Base-by-base conservation (phyloP, 2,329 filamentous ascomycete species). In the Chrysoporthe puriensis region DNA sequence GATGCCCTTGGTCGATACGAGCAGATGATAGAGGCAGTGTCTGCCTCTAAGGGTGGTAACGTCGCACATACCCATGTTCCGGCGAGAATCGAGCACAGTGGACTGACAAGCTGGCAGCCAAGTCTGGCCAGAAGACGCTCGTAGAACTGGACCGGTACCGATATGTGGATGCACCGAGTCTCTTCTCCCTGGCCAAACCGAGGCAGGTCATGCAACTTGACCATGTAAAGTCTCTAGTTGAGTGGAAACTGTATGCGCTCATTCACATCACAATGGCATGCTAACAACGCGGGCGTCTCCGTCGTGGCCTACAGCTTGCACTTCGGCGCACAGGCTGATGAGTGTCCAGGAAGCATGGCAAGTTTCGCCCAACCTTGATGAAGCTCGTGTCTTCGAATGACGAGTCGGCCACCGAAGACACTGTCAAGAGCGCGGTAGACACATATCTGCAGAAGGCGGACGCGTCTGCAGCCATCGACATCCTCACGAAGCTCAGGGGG, bases 191-290 rank as follows among this genome's bases (percentile, higher is more conserved):
- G 18, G 72, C 75, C 5, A 71, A 73, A 26, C 70, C 76, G 11
- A 73, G 74, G 18, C 76, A 76, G 4, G 70, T 76, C 13, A 85
- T 92, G 79, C 79, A 75, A 2, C 84, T 88, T 59, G 80, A 83
- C 0, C 85, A 92, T 73, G 80, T 92, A 44, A 83, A 86, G 72
- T 80, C 73, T 26, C 81, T 93, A 3, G 85, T 92, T 11, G 84
- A 90, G 59, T 93, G 90, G 90, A 93, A 93, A 76, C 80, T 93
- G 87, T 91, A 79, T 75, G 87, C 79, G 58, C 58, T 13, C 63
- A 61, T 5, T 46, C 13, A 8, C 42, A 9, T 26, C 16, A 16
- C 57, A 8, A 18, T 36, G 11, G 3, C 21, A 7, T 32, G 42
- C 14, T 4, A 8, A 42, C 13, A 7, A 11, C 26, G 42, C 58